A percentile compares a stretch with the other conserved stretches of the same genome.
Conservation (phyloP, 208 protist genomes). For the Leishmania tropica region DNA sequence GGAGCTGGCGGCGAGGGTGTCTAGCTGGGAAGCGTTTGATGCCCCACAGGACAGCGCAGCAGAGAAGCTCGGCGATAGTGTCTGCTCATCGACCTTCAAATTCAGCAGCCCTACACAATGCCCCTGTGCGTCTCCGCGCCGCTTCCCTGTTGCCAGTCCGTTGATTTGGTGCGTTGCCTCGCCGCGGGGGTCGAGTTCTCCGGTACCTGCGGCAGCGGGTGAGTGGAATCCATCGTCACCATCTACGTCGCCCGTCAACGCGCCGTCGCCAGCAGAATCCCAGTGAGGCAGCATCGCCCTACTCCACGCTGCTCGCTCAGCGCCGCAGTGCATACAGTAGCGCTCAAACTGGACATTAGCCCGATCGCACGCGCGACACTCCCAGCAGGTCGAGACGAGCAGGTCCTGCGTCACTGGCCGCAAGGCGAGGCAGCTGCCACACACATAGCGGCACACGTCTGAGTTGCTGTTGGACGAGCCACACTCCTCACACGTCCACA, state of each 20-base stretch:
- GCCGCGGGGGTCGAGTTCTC: background rate
- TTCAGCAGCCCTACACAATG: background rate
- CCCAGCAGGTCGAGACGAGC: conserved; percentile 65
- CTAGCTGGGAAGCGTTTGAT: background rate
- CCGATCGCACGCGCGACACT: conserved; percentile 56
- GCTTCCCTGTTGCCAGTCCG: background rate
- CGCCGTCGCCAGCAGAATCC: background rate
- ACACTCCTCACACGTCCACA: conserved; percentile 70
- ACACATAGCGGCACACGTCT: conserved; percentile 83
- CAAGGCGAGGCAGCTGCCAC: conserved; percentile 63
- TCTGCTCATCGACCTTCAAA: background rate
- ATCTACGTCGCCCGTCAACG: background rate
- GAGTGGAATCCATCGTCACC: too few relatives aligned
- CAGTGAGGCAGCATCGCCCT: background rate
- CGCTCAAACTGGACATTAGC: conserved; percentile 79
- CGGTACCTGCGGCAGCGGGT: background rate
- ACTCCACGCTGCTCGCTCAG: conserved; percentile 23
- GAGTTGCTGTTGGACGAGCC: conserved; percentile 56
- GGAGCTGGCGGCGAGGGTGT: background rate
- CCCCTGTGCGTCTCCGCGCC: background rate
- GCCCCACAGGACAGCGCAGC: background rate
- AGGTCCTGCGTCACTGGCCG: conserved; percentile 59
- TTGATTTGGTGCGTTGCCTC: background rate
- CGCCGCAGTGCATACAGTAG: conserved; percentile 81
- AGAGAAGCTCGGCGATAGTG: background rate